Base-by-base conservation (phyloP, 164 flowering plant genomes). In the Amborella trichopoda region DNA sequence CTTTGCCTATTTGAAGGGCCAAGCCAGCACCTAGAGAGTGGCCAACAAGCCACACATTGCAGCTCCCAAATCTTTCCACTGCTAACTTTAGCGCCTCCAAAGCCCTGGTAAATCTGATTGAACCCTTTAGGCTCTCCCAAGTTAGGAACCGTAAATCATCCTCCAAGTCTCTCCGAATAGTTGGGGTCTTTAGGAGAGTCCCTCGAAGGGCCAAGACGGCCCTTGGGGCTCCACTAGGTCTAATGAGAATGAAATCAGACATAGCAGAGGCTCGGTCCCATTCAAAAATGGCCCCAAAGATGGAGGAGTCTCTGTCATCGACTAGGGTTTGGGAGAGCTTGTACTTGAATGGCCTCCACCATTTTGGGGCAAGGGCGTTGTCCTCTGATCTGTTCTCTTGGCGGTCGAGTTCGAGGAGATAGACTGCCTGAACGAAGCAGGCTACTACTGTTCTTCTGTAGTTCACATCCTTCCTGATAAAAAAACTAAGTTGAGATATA, bases 1-100 rank as follows among this genome's bases (percentile, higher is more conserved):
- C 73, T 56, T 81, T 83, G 23, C 96, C 96, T 4, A 84, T 81
- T 62, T 91, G 95, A n/a, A 91, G 85, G 28, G 93, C 88, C 61
- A 91, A 80, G 4, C 96, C 98, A 34, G 98, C 98, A 4, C 98
- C 98, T 17, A 91, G 47, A 6, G 98, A 90, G 60, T 90, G 98
- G 4, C 98, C 98, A 1, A 83, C 89, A 43, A 90, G 27, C 28
- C 91, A 79, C 0, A 90, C 81, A 64, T 90, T 83, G 65, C 55
- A 61, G 64, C 96, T 76, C 13, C 98, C 94, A 45, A 63, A 75
- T 48, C 30, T 54, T 5, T 50, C 64, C 5, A 58, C 61, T 0
- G 54, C 33, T 14, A 50, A 58, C 62, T 67, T 76, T 18, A 86
- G 58, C 13, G 85, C 87, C 40, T 73, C 88, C 46, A 81, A 50